phyloP scores from a whole-genome alignment of 768 basidiomycete genomes.

The Termitomyces sp. region DNA sequence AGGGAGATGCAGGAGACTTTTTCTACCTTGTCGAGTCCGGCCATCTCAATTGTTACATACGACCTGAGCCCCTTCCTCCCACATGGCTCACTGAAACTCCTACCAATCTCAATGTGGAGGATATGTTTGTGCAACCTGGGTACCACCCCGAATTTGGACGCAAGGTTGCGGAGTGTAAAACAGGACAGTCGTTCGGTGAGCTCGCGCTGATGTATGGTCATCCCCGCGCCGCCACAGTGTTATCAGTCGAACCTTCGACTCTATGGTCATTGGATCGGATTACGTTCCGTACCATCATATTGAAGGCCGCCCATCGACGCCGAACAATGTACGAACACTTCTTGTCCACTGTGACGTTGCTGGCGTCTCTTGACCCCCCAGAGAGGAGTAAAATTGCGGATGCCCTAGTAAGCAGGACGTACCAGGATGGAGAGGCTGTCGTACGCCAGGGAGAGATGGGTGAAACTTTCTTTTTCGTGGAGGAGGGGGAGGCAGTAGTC shows the following conservation, averaged over 20 bases:
- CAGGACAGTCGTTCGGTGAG: constrained; percentile 91
- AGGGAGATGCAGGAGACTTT: constrained; percentile 95
- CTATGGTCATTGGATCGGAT: constrained; percentile 97
- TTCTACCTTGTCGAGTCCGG: constrained; percentile 98
- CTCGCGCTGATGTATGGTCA: constrained; percentile 98
- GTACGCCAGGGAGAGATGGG: constrained; percentile 94
- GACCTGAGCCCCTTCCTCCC: constrained; percentile 60
- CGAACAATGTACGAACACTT: constrained; percentile 97
- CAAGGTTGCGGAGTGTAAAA: constrained; percentile 80
- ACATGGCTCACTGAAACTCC: constrained; percentile 49
- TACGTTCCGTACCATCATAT: constrained; percentile 96
- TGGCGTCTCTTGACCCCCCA: constrained; percentile 80
- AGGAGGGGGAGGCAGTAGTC: constrained; percentile 88
- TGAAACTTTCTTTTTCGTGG: constrained; percentile 96
- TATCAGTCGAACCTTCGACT: constrained; percentile 77
- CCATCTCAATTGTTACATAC: constrained; percentile 77
- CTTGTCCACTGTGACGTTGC: constrained; percentile 83
- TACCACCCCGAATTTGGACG: constrained; percentile 72
- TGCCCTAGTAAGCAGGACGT: constrained; percentile 80
- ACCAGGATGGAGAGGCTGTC: constrained; percentile 81
- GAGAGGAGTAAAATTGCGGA: constrained; percentile 98
- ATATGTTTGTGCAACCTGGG: constrained; percentile 59
- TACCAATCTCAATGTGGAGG: constrained; percentile 33
- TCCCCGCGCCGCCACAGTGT: constrained; percentile 90
- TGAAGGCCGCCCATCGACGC: constrained; percentile 87